These are phyloP conservation scores for Clarireedia hainanense DNA, from an alignment of 2,329 filamentous ascomycete genomes.

Conservation along the genomic window DNA sequence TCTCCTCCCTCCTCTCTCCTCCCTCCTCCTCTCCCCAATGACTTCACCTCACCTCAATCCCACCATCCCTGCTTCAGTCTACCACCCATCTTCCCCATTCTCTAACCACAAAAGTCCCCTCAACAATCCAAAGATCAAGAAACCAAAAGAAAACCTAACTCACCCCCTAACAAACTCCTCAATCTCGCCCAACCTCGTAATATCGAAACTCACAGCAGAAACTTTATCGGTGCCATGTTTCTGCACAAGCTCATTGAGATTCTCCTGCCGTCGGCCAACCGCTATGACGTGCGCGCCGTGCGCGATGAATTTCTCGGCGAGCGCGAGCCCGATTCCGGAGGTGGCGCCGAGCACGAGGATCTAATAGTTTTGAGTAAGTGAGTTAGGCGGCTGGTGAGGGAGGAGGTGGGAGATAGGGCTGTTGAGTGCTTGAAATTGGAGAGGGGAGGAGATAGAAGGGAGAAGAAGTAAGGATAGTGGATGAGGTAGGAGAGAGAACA, in stretches of 20 bases:
- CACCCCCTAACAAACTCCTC: background rate
- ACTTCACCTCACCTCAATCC: too few species aligned
- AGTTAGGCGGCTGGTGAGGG: too few species aligned
- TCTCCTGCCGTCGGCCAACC: constrained; percentile 44
- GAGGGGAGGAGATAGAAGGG: background rate
- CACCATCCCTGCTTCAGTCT: too few species aligned
- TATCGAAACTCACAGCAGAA: constrained; percentile 1
- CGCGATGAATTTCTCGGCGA: constrained; percentile 36
- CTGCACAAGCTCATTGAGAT: constrained; percentile 33
- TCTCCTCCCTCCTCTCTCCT: too few species aligned
- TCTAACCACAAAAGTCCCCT: too few species aligned
- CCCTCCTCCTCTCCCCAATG: too few species aligned
- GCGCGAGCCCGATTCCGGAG: constrained; percentile 42
- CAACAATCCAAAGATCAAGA: too few species aligned
- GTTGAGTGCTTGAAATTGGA: background rate
- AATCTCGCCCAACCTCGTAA: constrained; percentile 4
- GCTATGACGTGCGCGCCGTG: constrained; percentile 42
- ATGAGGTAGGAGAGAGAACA: background rate
- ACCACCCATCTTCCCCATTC: too few species aligned
- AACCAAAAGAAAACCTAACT: background rate
- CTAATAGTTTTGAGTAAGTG: constrained; percentile 26
- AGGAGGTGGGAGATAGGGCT: background rate
- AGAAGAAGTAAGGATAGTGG: background rate
- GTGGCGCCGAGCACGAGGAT: constrained; percentile 49
- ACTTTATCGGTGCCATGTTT: background rate